Base-by-base conservation (phyloP, 2,329 filamentous ascomycete species). In the Hymenoscyphus occultus region DNA sequence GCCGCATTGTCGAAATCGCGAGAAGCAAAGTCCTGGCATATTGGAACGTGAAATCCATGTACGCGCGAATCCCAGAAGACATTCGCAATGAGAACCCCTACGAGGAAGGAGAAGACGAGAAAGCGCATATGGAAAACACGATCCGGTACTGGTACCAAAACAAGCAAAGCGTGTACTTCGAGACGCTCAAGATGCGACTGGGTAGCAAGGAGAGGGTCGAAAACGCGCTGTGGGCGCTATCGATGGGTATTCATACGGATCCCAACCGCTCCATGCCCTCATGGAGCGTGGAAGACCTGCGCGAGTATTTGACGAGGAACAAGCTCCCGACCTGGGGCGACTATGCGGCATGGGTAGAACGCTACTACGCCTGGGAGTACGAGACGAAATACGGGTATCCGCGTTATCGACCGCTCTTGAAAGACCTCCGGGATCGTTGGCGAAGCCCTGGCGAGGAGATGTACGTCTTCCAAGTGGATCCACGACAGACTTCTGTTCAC, bases 301-400 rank as follows among this genome's bases (percentile, higher is more conserved):
- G 40, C 16, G 19, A 22, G 12, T 62, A 39, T 22, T 62, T 62
- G 32, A 16, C 16, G 2, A 16, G 19, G 16, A 31, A 62, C 4
- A 40, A 45, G n/a, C 28, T 65, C 5, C 63, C 63, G 5, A 54
- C 31, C n/a, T 65, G 63, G 63, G 63, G 63, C 5, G 16, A 48
- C 4, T 5, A 40, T 12, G 6, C 12, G 9, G 63, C 56, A 2
- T 42, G 7, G 35, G 32, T 57, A 10, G 63, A 65, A 54, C 39
- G 63, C 16, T 65, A 62, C 60, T 62, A 65, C 40, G 63, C 63
- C 5, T 59, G n/a, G n/a, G 57, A 45, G 40, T 65, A 19, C 19
- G 60, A 65, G 40, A 51, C 14, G 16, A 35, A 56, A 13, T 16
- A 65, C 22, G 63, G 60, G 3, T 19, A 39, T 22, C 16, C 56